Conservation (phyloP, 176 grass and related monocot species). For the Phoenix roebelenii region DNA sequence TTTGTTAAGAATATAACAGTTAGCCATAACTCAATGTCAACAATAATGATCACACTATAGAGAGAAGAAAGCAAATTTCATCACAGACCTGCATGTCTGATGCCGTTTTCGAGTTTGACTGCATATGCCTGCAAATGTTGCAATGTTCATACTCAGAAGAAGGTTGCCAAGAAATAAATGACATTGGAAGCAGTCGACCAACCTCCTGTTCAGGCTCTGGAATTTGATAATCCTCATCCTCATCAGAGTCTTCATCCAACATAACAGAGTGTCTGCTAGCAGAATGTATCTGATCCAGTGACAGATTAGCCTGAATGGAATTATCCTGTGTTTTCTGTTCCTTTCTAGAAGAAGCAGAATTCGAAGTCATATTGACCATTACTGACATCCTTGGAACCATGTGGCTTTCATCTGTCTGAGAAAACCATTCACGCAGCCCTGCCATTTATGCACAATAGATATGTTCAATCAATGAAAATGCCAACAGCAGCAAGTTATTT, state of each 20-base stretch:
- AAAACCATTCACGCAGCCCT: constrained; percentile 96
- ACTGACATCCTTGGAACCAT: constrained; percentile 63
- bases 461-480: not conserved
- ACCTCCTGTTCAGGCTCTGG: constrained; percentile 60
- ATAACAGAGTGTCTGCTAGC: constrained; percentile 31
- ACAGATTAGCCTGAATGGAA: constrained; percentile 20
- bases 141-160: constrained; percentile 13
- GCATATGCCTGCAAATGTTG: constrained; percentile 44
- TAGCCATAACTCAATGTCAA: not conserved
- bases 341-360: constrained; percentile 55
- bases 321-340: constrained; percentile 46
- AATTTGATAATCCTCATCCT: constrained; percentile 67
- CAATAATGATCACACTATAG: constrained; percentile 3
- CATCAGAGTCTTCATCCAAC: constrained; percentile 85
- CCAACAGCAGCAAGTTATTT: not conserved
- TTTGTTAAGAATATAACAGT: constrained; percentile 8
- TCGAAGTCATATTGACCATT: constrained; percentile 55
- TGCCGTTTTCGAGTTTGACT: constrained; percentile 22
- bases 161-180: constrained; percentile 6
- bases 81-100: constrained; percentile 40
- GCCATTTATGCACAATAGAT: not conserved
- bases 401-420: constrained; percentile 78
- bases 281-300: constrained; percentile 29
- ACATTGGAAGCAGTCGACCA: constrained; percentile 15
- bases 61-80: constrained; percentile 13